Evolutionary conservation across 495 filamentous ascomycete genomes (phyloP), one percentile per base, ranked within the genome.

Genomic region (Neurospora intermedia): DNA sequence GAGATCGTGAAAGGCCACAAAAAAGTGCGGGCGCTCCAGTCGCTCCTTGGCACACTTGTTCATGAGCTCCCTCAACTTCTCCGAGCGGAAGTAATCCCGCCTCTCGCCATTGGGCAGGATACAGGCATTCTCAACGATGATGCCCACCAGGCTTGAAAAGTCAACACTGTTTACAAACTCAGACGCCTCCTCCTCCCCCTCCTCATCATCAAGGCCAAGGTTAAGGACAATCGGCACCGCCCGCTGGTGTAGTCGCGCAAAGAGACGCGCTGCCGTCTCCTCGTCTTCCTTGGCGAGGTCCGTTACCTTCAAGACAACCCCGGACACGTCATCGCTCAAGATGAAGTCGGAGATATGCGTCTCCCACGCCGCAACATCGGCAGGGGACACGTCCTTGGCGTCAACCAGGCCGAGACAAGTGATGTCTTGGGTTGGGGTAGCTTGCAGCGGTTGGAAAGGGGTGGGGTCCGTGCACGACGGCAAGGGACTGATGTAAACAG

Each of bases 71-170:
- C 82, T 83, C 59, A 87, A 75, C 3, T 78, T 74, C 15, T 76
- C 70, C 72, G 85, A 80, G 31, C 83, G 80, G 74, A 88, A 88
- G 71, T 86, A 87, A 71, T 88, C 86, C 1, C 86, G 78, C 70
- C 86, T 83, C 48, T 83, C 75, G 15, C 86, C 86, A 20, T 81
- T 72, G 2, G 81, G 79, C 35, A 87, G 74, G 71, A 87, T 85
- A 71, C 83, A 87, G 15, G 84, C 84, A 74, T 88, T 87, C 18
- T 82, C 79, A 54, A 88, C 77, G 0, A 88, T 84, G 20, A 88
- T 18, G 0, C 86, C 86, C 4, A 45, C 71, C 5, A 78, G 31
- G 0, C 71, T n/a, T 0, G 46, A 62, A 9, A 80, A 59, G 48
- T 78, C 72, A 0, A 77, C 41, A 1, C 48, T 41, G 2, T 74